Conservation (phyloP, 805 yeast species). For the Schwanniomyces occidentalis region DNA sequence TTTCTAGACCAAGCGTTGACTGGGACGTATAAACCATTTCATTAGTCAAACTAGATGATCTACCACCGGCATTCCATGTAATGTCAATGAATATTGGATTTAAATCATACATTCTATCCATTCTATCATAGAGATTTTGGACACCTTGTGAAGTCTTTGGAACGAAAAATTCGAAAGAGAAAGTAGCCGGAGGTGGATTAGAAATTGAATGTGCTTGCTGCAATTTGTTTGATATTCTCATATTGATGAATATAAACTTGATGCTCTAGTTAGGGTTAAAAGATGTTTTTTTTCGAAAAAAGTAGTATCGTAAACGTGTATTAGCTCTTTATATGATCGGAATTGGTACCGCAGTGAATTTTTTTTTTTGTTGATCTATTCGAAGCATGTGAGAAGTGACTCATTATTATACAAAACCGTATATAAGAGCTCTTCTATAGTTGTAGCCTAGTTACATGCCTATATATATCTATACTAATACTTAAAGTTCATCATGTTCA, state of each 20-base stretch:
- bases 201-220: constrained; percentile 41
- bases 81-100: constrained; percentile 92
- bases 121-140: constrained; percentile 91
- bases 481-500: constrained; percentile 8
- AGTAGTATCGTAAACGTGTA: too few relatives aligned
- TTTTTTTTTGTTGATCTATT: not conserved
- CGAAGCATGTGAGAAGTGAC: constrained; percentile 6
- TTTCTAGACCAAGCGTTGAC: constrained; percentile 85
- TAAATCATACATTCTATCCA: constrained; percentile 94
- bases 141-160: constrained; percentile 98
- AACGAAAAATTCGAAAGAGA: constrained; percentile 94
- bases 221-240: constrained; percentile 45
- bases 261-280: too few relatives aligned
- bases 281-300: too few relatives aligned
- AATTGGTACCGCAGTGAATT: too few relatives aligned
- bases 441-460: too few relatives aligned
- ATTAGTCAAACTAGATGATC: constrained; percentile 76
- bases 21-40: constrained; percentile 92
- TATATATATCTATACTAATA: constrained; percentile 1
- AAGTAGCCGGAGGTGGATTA: constrained; percentile 60
- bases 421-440: too few relatives aligned
- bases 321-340: too few relatives aligned
- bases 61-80: constrained; percentile 99
- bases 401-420: constrained; percentile 3
- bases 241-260: too few relatives aligned